Evolutionary conservation across 2,329 filamentous ascomycete species (phyloP), one percentile per base, ranked within the genome.

Genomic region (Chaetomiaceae sp.): DNA sequence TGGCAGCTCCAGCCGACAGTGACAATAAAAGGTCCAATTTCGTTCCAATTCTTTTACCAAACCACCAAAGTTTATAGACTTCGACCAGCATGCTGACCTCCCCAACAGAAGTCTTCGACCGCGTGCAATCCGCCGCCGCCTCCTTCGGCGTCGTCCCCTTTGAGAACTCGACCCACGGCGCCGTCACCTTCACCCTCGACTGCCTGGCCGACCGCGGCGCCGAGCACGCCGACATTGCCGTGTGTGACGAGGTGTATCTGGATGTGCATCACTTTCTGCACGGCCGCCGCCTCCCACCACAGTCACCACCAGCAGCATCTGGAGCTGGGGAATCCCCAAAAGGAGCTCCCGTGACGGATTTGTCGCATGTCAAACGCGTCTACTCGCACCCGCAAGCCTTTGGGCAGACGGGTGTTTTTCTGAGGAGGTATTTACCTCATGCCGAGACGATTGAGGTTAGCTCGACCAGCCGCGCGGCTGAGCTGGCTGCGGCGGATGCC

Each of bases 321-420:
- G 0, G 22, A 11, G 5, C 25, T 34, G 4, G n/a, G 11, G 9
- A 14, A 20, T 7, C 48, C 27, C 34, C 5, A n/a, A 12, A 51
- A 40, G 45, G 45, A 40, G 19, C 19, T 58, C 82, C 84, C 3
- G 63, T 79, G 36, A 63, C 67, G 47, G 72, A 74, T 58, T 70
- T 91, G 57, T 70, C 73, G 51, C 77, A 86, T 62, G 79, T 97
- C 64, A 81, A 78, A 62, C 85, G 86, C 64, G 71, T 99, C 37
- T 95, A 96, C 74, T 94, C 89, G 22, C 94, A 99, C 71, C 91
- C 92, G 9, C 94, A 99, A 71, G 94, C 91, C 25, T 96, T 94
- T 77, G 91, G 91, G 23, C 94, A 99, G 72, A 96, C 91, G 71
- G 84, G 84, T 40, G 70, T 67, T 8, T 96, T 96, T 70, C 79